Base-by-base conservation (phyloP, 257 asterid genomes). In the Jasminum sambac region DNA sequence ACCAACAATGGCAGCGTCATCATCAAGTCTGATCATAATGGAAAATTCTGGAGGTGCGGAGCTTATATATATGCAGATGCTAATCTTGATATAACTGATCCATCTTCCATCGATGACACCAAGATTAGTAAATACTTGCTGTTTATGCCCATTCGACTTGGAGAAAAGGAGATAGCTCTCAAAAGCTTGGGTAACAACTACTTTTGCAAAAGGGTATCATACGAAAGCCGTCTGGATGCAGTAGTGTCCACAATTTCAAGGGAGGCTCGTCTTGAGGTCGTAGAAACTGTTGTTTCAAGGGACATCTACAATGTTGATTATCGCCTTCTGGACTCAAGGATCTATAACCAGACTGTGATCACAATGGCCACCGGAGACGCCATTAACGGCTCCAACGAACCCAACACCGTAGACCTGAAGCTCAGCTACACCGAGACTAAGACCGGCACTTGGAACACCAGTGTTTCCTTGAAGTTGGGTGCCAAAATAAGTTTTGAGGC, bases 341-440 rank as follows among this genome's bases (percentile, higher is more conserved):
- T 64, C 46, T 34, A 64, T 64, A 64, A 64, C 50, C 50, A 64
- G 68, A 64, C 36, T 37, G 68, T 64, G 48, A 38, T 64, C 68
- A 38, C 68, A 64, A 38, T 64, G 68, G 68, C 68, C 68, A 64
- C 68, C 34, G 68, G 34, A 37, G 2, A 64, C 30, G 68, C 68
- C 46, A 25, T 64, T 64, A 64, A 64, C 37, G 46, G 37, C 23
- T 64, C 68, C 68, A 1, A 13, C 6, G 68, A 0, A 64, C 46
- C 68, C 34, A 64, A 64, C 68, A 64, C 68, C n/a, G 50, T 64
- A 25, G 68, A 64, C 26, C 34, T 64, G 68, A 64, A 64, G 68
- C 50, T 64, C 68, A 64, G 68, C 68, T 38, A 34, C 68, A 34
- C 41, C 46, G 50, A 64, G 30, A n/a, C 68, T 64, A 64, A 64